phyloP scores from a whole-genome alignment of 2,329 filamentous ascomycete species.

The Paraphaeosphaeria sporulosa region DNA sequence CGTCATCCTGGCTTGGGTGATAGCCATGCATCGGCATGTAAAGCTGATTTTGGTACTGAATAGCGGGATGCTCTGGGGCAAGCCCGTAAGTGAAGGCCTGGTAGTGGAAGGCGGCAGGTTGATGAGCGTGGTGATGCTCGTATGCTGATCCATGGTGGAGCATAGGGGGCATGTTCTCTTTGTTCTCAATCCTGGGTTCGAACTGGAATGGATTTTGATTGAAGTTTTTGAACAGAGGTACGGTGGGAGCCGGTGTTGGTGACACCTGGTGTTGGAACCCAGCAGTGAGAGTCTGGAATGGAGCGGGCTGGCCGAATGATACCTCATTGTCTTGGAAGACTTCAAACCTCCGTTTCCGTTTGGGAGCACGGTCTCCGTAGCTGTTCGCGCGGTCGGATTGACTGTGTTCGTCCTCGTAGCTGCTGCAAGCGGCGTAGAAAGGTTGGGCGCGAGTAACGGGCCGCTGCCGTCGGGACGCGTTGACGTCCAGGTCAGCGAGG shows the following conservation, averaged over 20 bases:
- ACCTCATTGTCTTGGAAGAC: slow-evolving; percentile 53
- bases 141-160: slow-evolving; percentile 36
- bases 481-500: slow-evolving; percentile 43
- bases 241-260: slow-evolving; percentile 33
- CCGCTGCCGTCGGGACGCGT: slow-evolving; percentile 40
- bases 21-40: slow-evolving; percentile 29
- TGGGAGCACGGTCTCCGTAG: slow-evolving; percentile 33
- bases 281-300: slow-evolving; percentile 45
- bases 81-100: slow-evolving; percentile 39
- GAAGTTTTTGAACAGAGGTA: slow-evolving; percentile 37
- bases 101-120: slow-evolving; percentile 34
- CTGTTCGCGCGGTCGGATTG: slow-evolving; percentile 42
- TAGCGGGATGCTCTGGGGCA: slow-evolving; percentile 37
- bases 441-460: slow-evolving; percentile 31
- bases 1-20: slow-evolving; percentile 33
- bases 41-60: slow-evolving; percentile 35
- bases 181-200: slow-evolving; percentile 47
- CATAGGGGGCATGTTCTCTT: slow-evolving; percentile 39
- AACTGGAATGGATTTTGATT: slow-evolving; percentile 39
- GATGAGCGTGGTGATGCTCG: slow-evolving; percentile 35
- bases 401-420: slow-evolving; percentile 39
- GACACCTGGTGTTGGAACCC: slow-evolving; percentile 37
- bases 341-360: slow-evolving; percentile 49
- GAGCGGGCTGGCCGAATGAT: slow-evolving; percentile 41
- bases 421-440: slow-evolving; percentile 28